These are phyloP conservation scores for Pseudocercospora pini-densiflorae DNA, from an alignment of 2,329 filamentous ascomycete genomes.

Conservation along the genomic window DNA sequence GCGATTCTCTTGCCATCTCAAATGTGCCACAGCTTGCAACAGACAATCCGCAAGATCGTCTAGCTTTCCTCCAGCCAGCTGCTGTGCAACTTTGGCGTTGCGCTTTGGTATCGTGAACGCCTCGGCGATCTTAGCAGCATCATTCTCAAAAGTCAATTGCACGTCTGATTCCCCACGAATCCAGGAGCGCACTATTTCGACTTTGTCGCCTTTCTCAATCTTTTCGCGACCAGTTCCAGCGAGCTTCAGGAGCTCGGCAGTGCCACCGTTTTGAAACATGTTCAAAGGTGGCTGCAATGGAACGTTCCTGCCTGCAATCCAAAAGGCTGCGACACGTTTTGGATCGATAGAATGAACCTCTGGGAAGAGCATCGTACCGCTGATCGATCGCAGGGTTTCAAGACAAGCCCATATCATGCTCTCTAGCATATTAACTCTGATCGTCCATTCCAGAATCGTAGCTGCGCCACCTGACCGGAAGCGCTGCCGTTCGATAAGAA, in stretches of 20 bases:
- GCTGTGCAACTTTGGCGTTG: conserved; percentile 32
- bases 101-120: conserved; percentile 36
- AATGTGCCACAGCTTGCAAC: conserved; percentile 76
- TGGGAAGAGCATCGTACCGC: conserved; percentile 43
- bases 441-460: conserved; percentile 78
- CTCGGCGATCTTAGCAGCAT: conserved; percentile 44
- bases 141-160: conserved; percentile 37
- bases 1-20: conserved; percentile 71
- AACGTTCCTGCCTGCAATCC: conserved; percentile 44
- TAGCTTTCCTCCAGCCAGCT: conserved; percentile 58
- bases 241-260: conserved; percentile 16
- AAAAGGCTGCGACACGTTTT: conserved; percentile 60
- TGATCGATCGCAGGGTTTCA: conserved; percentile 53
- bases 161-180: conserved; percentile 41
- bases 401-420: conserved; percentile 78
- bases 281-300: conserved; percentile 12
- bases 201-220: conserved; percentile 64
- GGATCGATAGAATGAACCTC: conserved; percentile 59
- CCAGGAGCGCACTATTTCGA: conserved; percentile 65
- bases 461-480: conserved; percentile 67
- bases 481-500: conserved; percentile 72
- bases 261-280: conserved; percentile 16
- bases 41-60: conserved; percentile 83
- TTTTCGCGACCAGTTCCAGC: conserved; percentile 34
- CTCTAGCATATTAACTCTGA: conserved; percentile 81